Percentiles rank a stretch among this genome's conserved stretches.
phyloP scores from a whole-genome alignment of 1,284 basidiomycete species.

The Leccinum insolens region DNA sequence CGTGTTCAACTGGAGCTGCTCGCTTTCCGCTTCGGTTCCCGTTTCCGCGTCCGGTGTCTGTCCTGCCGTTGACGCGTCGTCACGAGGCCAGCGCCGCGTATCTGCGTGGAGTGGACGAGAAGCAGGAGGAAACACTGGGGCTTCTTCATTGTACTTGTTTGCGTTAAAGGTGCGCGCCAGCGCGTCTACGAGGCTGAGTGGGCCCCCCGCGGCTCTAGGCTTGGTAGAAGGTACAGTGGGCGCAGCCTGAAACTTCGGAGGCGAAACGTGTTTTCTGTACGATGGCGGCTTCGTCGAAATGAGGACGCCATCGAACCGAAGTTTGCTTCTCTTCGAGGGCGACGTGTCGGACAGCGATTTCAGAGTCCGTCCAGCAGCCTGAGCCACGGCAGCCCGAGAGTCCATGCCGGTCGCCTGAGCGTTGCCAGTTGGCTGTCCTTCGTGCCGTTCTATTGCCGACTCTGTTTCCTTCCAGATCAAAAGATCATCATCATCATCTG shows the following conservation, averaged over 20 bases:
- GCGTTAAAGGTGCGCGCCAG: conserved; percentile 30
- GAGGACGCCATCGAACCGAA: conserved; percentile 25
- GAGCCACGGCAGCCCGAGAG: background rate
- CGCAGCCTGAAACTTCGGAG: background rate
- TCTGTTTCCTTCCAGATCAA: background rate
- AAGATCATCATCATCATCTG: conserved; percentile 13
- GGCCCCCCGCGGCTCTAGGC: background rate
- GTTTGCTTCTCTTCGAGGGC: conserved; percentile 15
- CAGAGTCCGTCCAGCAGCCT: background rate
- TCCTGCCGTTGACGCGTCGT: conserved; percentile 5
- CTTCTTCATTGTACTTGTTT: conserved; percentile 21
- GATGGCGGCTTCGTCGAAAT: conserved; percentile 17
- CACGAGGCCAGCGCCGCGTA: background rate
- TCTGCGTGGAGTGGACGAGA: conserved; percentile 1
- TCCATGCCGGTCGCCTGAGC: background rate
- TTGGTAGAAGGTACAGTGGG: background rate
- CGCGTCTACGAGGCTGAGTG: conserved; percentile 29
- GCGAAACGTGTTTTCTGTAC: background rate
- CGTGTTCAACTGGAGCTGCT: conserved; percentile 14
- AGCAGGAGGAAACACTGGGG: background rate
- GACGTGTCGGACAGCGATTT: background rate
- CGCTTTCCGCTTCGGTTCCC: conserved; percentile 25
- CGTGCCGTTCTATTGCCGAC: background rate
- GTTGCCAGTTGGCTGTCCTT: background rate
- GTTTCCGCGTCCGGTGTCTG: conserved; percentile 21